Conservation (phyloP, 2,329 filamentous ascomycete genomes). For the Colletotrichum sp. region DNA sequence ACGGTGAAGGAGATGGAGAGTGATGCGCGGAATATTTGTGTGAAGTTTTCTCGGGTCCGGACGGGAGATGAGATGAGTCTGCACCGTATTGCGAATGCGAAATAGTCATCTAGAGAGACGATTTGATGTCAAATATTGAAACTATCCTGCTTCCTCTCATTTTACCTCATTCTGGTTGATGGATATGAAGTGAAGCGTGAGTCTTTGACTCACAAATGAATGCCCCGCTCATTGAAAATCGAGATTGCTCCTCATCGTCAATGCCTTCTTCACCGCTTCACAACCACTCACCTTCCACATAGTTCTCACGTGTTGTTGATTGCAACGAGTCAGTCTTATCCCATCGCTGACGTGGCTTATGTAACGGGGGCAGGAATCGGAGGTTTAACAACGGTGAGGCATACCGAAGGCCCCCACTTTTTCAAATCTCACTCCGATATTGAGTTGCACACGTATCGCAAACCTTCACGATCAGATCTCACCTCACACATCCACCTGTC, state of each 20-base stretch:
- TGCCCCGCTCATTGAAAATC: neutral
- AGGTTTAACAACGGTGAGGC: neutral
- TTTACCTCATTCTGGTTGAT: neutral
- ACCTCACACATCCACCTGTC: neutral
- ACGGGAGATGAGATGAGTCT: rapidly evolving
- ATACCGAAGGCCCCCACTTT: neutral
- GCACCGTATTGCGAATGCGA: neutral
- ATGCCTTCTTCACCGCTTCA: neutral
- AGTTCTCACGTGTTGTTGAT: neutral
- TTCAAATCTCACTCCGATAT: neutral
- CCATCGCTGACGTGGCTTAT: neutral
- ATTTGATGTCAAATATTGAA: rapidly evolving
- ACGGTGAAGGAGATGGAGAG: neutral
- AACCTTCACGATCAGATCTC: neutral
- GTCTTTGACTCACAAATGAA: neutral
- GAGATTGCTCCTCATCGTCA: neutral
- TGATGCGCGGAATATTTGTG: neutral
- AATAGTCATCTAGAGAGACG: neutral
- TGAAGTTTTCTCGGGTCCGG: neutral
- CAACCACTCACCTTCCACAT: neutral
- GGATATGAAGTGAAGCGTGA: neutral
- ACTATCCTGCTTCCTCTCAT: neutral
- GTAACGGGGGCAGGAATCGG: neutral
- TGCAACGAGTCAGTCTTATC: neutral
- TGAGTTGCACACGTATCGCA: neutral